Evolutionary conservation across 441 rosid genomes (phyloP).

Genomic region (Syzygium malaccense): DNA sequence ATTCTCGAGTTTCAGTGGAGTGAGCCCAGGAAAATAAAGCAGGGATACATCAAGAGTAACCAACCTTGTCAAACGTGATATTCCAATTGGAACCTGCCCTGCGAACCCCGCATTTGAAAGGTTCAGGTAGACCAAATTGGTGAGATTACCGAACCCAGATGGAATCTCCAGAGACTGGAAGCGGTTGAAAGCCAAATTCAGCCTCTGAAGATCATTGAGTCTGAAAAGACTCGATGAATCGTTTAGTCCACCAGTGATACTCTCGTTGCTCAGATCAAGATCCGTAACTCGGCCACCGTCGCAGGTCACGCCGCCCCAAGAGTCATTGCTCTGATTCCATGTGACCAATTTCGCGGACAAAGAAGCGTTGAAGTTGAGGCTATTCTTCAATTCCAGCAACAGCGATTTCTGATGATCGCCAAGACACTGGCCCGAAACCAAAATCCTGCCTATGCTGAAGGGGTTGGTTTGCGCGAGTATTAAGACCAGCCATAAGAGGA

Average conservation of each 20-base stretch:
- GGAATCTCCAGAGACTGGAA: slow-evolving; percentile 12
- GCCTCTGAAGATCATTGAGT: slow-evolving; percentile 21
- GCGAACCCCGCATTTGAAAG: slow-evolving; percentile 28
- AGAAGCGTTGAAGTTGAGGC: slow-evolving; percentile 1
- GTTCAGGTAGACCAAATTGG: slow-evolving; percentile 17
- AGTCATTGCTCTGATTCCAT: slow-evolving; percentile 22
- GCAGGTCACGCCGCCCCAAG: slow-evolving; percentile 35
- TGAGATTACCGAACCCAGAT: slow-evolving; percentile 5
- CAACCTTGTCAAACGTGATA: slow-evolving; percentile 22
- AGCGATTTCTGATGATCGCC: slow-evolving; percentile 29
- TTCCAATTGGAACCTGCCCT: slow-evolving; percentile 21
- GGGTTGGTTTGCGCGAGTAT: neutral
- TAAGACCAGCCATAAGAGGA: slow-evolving; percentile 16
- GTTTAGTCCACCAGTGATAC: slow-evolving; percentile 15
- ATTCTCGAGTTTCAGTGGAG: slow-evolving; percentile 11
- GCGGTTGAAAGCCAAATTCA: slow-evolving; percentile 29
- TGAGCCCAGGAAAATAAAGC: neutral
- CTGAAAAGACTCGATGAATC: slow-evolving; percentile 15
- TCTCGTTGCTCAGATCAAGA: slow-evolving; percentile 29
- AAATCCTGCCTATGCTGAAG: neutral
- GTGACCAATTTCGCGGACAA: slow-evolving; percentile 1
- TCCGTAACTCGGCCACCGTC: slow-evolving; percentile 17
- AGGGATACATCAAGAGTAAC: slow-evolving; percentile 30
- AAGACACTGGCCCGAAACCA: slow-evolving; percentile 24
- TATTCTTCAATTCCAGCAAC: slow-evolving; percentile 18